Conservation (phyloP, 495 filamentous ascomycete genomes). For the Friedmanniomyces simplex region DNA sequence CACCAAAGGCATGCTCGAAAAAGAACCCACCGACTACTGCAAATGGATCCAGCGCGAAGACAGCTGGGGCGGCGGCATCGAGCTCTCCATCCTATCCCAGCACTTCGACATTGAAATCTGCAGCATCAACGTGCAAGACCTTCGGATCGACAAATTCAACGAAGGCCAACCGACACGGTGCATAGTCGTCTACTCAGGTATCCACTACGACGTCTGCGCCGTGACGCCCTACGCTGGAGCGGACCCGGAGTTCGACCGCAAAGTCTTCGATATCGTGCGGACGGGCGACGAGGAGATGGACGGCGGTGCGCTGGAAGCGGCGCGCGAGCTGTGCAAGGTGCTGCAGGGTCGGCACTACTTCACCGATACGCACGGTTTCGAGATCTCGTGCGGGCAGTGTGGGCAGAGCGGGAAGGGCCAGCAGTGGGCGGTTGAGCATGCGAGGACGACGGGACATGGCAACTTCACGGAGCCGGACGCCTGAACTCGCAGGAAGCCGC, state of each 20-base stretch:
- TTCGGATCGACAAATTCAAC: slow-evolving; percentile 67
- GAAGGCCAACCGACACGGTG: slow-evolving; percentile 60
- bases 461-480: slow-evolving; percentile 39
- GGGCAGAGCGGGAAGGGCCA: slow-evolving; percentile 64
- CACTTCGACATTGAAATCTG: slow-evolving; percentile 83
- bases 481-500: neutral
- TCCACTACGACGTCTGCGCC: slow-evolving; percentile 69
- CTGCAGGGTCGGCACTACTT: slow-evolving; percentile 70
- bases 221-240: slow-evolving; percentile 36
- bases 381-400: slow-evolving; percentile 71
- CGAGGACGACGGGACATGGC: slow-evolving; percentile 52
- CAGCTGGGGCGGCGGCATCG: slow-evolving; percentile 88
- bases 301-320: slow-evolving; percentile 55
- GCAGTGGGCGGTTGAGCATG: slow-evolving; percentile 57
- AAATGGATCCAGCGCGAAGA: slow-evolving; percentile 69
- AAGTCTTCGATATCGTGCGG: slow-evolving; percentile 54
- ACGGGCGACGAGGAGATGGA: slow-evolving; percentile 35
- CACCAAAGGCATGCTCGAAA: slow-evolving; percentile 63
- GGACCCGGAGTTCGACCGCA: slow-evolving; percentile 62
- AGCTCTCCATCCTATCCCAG: slow-evolving; percentile 73
- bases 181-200: slow-evolving; percentile 83
- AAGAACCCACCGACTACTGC: slow-evolving; percentile 62
- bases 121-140: slow-evolving; percentile 65
- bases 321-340: slow-evolving; percentile 60
- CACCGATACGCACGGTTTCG: slow-evolving; percentile 77